phyloP scores from a whole-genome alignment of 2,329 filamentous ascomycete species.

The Fusarium sacchari region DNA sequence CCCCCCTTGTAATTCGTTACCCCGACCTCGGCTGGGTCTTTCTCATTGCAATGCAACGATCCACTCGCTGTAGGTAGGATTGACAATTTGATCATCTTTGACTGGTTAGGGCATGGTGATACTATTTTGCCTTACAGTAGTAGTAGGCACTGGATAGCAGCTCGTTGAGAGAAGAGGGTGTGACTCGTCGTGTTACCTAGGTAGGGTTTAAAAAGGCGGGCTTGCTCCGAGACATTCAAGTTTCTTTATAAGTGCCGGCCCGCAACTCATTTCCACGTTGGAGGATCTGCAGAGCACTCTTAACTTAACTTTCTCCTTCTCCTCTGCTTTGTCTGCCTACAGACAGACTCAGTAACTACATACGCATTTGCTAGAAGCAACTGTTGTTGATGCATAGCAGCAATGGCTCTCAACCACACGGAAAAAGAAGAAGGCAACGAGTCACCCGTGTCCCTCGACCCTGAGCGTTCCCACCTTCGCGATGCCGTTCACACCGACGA shows the following conservation, averaged over 20 bases:
- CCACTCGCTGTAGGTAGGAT: slow-evolving; percentile 12
- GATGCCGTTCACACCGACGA: slow-evolving; percentile 28
- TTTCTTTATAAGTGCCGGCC: slow-evolving; percentile 22
- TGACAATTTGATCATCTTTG: slow-evolving; percentile 16
- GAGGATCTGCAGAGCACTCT: slow-evolving; percentile 21
- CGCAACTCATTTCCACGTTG: slow-evolving; percentile 1
- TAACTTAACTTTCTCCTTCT: neutral
- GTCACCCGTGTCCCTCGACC: slow-evolving; percentile 36
- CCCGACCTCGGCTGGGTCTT: slow-evolving; percentile 36
- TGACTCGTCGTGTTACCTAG: slow-evolving; percentile 14
- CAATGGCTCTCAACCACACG: slow-evolving; percentile 26
- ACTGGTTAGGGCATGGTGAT: neutral
- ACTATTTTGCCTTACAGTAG: neutral
- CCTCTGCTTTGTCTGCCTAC: neutral
- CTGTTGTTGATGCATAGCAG: neutral
- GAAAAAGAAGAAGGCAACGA: slow-evolving; percentile 37
- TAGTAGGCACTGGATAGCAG: neutral
- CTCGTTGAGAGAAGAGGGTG: neutral
- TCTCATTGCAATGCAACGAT: neutral
- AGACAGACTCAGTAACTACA: neutral
- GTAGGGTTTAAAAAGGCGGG: slow-evolving; percentile 9
- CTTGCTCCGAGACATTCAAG: slow-evolving; percentile 27
- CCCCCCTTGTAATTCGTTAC: slow-evolving; percentile 1
- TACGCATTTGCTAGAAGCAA: neutral
- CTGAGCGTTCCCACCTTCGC: slow-evolving; percentile 28